phyloP scores from a whole-genome alignment of 306 rosid genomes.

The Quercus mongolica region DNA sequence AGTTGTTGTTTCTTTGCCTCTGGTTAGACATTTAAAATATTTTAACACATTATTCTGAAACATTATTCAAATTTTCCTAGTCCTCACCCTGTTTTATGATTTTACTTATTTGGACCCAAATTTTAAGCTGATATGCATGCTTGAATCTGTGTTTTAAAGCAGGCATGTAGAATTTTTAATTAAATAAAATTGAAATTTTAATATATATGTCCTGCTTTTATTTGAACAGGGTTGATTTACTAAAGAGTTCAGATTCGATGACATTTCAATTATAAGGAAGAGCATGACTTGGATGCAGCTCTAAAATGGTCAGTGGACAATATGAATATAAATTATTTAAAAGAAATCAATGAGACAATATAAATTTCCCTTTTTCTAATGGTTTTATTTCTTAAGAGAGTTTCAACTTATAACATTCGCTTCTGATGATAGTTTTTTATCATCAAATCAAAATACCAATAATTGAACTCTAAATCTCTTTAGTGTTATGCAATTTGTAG shows the following conservation, averaged over 20 bases:
- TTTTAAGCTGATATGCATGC: background rate
- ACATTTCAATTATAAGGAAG: slow-evolving; percentile 26
- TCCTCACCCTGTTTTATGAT: background rate
- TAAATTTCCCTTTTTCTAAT: too few species aligned
- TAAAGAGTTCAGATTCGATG: slow-evolving; percentile 22
- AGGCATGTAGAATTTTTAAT: background rate
- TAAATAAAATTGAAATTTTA: background rate
- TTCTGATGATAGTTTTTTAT: too few species aligned
- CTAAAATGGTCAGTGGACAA: slow-evolving; percentile 6
- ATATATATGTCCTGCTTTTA: background rate
- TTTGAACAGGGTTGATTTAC: slow-evolving; percentile 6
- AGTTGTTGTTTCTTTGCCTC: background rate
- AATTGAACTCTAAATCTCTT: too few species aligned
- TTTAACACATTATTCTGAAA: background rate
- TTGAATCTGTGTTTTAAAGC: background rate
- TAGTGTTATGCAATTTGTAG: too few species aligned
- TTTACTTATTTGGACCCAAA: background rate
- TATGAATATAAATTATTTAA: background rate
- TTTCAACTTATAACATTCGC: too few species aligned
- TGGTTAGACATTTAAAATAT: background rate
- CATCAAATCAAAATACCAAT: too few species aligned
- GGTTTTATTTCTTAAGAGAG: too few species aligned
- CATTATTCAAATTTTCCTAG: background rate
- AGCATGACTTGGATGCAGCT: slow-evolving; percentile 9
- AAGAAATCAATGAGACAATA: background rate